Base-by-base conservation (phyloP, 2,329 filamentous ascomycete genomes). In the Huntiella decipiens region DNA sequence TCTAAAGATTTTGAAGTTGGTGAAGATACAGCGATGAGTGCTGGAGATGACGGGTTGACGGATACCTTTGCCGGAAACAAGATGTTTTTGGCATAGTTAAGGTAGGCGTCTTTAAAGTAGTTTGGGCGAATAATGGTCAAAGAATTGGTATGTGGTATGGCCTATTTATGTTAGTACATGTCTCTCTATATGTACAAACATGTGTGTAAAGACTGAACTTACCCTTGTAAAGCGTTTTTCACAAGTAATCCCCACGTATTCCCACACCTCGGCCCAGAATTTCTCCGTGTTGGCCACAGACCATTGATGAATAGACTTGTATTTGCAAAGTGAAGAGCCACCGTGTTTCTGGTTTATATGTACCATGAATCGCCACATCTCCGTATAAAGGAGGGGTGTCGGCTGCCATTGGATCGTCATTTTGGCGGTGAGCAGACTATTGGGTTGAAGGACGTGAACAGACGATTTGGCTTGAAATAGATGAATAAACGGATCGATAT, bases 71-170 rank as follows among this genome's bases (percentile, higher is more conserved):
- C 67, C 3, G 88, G 88, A 59, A 79, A 95, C 3, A 98, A 74
- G 45, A 96, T 68, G 59, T 98, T 98, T 64, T 96, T 84, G 19
- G 88, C 87, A 58, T 95, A 96, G 61, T 96, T 98, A 52, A 96
- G 68, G 48, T 68, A 76, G 11, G 82, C 73, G 7, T 79, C 79
- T 47, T 75, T 61, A 60, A 95, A 96, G 67, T 94, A 96, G 50
- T 77, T 66, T 5, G 88, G 87, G 17, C 85, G 77, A 17, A 88
- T 88, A 55, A 86, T 96, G 71, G 96, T 82, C 40, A 74, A 67
- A 4, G 76, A 28, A 28, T 28, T 28, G 6, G 22, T 28, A 28
- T 28, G 6, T 17, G 81, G 73, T 13, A 94, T 65, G 37, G 84
- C 79, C 78, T 87, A 55, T 12, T 19, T 41, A 46, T 28, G 22